A percentile compares a stretch with the other conserved stretches of the same genome.
Conservation (phyloP, 192 early-diverging fungal species). For the Hyaloraphidium curvatum region DNA sequence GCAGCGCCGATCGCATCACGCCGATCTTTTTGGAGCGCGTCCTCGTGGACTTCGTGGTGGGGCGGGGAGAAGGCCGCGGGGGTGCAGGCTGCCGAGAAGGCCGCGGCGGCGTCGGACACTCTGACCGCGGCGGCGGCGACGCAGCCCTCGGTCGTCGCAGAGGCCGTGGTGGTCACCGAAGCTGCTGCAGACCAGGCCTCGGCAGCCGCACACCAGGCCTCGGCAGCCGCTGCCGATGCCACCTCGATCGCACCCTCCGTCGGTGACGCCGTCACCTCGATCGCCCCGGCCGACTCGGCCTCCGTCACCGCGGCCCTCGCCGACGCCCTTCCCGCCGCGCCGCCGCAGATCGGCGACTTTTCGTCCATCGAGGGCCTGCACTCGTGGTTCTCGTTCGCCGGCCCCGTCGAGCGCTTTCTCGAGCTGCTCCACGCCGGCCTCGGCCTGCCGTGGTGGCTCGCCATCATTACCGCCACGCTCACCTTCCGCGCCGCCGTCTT, state of each 20-base stretch:
- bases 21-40: too few species aligned
- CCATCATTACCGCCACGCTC: slow-evolving; percentile 55
- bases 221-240: background rate
- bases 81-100: too few species aligned
- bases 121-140: background rate
- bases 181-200: background rate
- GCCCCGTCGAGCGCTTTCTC: slow-evolving; percentile 14
- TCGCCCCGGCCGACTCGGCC: background rate
- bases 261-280: too few species aligned
- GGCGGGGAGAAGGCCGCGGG: too few species aligned
- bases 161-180: background rate
- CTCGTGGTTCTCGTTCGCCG: background rate
- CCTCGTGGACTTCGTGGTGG: too few species aligned
- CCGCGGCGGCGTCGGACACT: too few species aligned
- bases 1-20: background rate
- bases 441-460: slow-evolving; percentile 84
- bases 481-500: slow-evolving; percentile 43
- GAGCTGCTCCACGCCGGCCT: slow-evolving; percentile 63
- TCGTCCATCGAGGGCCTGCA: too few species aligned
- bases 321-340: background rate
- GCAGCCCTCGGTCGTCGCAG: background rate
- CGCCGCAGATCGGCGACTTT: background rate
- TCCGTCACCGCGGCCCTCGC: background rate
- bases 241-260: background rate
- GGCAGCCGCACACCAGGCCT: background rate